Evolutionary conservation across 768 basidiomycete genomes (phyloP), one percentile per base, ranked within the genome.

Genomic region (Dentipellis sp.): DNA sequence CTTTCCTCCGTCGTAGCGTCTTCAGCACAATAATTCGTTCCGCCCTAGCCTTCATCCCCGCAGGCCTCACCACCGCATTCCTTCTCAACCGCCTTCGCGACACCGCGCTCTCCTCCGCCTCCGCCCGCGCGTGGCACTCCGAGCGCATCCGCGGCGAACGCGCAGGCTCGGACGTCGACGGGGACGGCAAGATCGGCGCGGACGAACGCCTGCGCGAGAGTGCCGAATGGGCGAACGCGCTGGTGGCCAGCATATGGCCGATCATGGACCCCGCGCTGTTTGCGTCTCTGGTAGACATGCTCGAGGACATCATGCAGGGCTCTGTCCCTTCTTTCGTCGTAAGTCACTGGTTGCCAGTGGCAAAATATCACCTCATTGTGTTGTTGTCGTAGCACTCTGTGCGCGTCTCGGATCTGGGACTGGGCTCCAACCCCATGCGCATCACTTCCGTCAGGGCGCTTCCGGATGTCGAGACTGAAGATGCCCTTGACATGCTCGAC

Each of bases 191-290:
- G 36, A 62, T 68, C 11, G 55, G 40, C 1, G 56, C 52, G 17
- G 62, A 68, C 22, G 69, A 69, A 54, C 62, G 69, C 17, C 62
- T 62, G 36, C 63, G 64, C 21, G 69, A 70, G 62, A 69, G 69
- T 50, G 75, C 75, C 39, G 80, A 82, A 60, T 90, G 88, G 89
- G 74, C 88, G 36, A 88, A 89, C 67, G 71, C 79, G 4, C 66
- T 88, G 52, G 68, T 86, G 22, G 67, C 72, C 39, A 75, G 78
- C 2, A 66, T 90, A 10, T 91, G 89, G 88, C 86, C 86, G 0
- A 76, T 88, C 56, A 70, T 89, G 58, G 86, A 89, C 64, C 86
- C 88, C 2, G 74, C 81, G 22, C 72, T 89, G 63, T 83, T 84
- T 67, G 70, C 68, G 8, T 70, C 77, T 5, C 55, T 82, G 36